Evolutionary conservation across 2,329 filamentous ascomycete genomes (phyloP).

Genomic region (Dothideomycetidae sp.): DNA sequence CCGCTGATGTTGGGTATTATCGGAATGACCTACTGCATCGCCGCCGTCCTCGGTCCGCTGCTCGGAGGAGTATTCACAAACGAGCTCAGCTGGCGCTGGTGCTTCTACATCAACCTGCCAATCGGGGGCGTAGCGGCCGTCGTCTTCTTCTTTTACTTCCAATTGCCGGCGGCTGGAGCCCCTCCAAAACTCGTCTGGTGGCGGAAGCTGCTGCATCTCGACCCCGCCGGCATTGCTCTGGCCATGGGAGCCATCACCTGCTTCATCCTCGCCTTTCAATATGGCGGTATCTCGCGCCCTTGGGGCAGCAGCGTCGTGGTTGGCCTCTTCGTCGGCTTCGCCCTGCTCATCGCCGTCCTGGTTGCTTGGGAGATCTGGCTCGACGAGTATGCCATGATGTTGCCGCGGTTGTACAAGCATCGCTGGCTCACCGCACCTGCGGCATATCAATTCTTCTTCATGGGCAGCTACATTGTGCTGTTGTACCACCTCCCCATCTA

Average conservation of each 20-base stretch:
- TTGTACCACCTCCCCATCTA: conserved; percentile 19
- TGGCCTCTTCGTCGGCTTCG: conserved; percentile 31
- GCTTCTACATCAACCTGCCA: conserved; percentile 27
- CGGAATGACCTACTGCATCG: conserved; percentile 24
- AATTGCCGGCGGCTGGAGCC: conserved; percentile 18
- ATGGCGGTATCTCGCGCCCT: conserved; percentile 25
- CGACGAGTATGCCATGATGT: conserved; percentile 7
- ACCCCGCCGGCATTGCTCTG: conserved; percentile 1
- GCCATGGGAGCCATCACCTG: conserved; percentile 16
- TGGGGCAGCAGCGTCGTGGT: conserved; percentile 31
- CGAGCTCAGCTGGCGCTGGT: conserved; percentile 27
- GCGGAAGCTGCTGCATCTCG: neutral
- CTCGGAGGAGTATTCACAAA: conserved; percentile 32
- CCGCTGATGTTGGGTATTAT: conserved; percentile 26
- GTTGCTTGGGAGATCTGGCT: neutral
- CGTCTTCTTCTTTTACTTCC: conserved; percentile 16
- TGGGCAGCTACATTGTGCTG: neutral
- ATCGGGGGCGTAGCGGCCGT: conserved; percentile 21
- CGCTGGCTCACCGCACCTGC: neutral
- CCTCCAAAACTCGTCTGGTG: neutral
- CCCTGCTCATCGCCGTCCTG: conserved; percentile 12
- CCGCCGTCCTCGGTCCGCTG: conserved; percentile 29
- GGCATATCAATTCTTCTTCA: neutral
- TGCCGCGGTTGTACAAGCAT: neutral
- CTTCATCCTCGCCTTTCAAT: conserved; percentile 35